These are phyloP conservation scores for Sclerotinia nivalis DNA, from an alignment of 2,329 filamentous ascomycete genomes.

Conservation along the genomic window DNA sequence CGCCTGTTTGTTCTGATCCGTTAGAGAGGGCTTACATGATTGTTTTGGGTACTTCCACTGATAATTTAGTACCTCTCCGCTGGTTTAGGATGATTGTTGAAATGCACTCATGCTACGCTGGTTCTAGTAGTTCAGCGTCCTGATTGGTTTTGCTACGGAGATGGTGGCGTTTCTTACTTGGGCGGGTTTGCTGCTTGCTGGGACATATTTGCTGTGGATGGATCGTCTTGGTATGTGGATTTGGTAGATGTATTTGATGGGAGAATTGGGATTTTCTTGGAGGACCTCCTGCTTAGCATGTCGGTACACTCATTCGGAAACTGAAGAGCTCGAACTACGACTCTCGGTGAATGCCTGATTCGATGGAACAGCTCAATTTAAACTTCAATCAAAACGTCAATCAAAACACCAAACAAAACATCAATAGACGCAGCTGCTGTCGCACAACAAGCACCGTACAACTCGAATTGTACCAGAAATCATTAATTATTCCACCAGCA, in stretches of 20 bases:
- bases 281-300: conserved; percentile 1
- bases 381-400: neutral
- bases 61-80: neutral
- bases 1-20: conserved; percentile 5
- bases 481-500: neutral
- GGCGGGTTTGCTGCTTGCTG: conserved; percentile 16
- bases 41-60: conserved; percentile 1
- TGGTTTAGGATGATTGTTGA: neutral
- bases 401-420: neutral
- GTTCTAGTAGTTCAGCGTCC: neutral
- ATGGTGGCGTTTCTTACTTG: conserved; percentile 3
- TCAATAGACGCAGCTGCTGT: neutral
- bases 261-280: neutral
- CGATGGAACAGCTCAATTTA: neutral
- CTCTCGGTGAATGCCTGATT: neutral
- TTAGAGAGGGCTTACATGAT: conserved; percentile 9
- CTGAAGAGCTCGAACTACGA: neutral
- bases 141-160: neutral
- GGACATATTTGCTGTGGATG: neutral
- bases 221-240: neutral
- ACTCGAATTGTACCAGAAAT: neutral
- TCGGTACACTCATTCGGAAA: neutral
- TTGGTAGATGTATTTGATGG: neutral
- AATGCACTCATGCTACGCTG: conserved; percentile 15
- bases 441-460: neutral